Evolutionary conservation across 768 basidiomycete species (phyloP), one percentile per base, ranked within the genome.

Genomic region (Boletus rubropictus): DNA sequence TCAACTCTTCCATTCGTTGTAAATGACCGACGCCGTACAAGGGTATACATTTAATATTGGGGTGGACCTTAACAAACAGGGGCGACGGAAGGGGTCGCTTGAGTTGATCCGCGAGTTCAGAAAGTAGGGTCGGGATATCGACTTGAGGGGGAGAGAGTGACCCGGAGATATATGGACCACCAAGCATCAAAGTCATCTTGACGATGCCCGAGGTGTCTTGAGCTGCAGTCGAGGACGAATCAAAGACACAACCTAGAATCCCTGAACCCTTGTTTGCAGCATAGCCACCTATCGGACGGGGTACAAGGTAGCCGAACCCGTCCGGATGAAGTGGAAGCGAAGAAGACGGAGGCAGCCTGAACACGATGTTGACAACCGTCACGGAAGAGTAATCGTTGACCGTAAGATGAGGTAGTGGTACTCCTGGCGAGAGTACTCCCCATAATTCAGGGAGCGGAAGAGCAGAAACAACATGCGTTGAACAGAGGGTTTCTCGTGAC

Each of bases 221-320:
- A 5, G 67, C 74, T 1, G 78, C 71, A 33, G 92, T 72, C 7
- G 86, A 77, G 42, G 81, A 84, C 0, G 88, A 89, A 64, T 98
- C 95, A 67, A 97, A 97, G 10, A 97, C 83, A 25, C 84, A 82
- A 11, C 95, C 95, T 0, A 98, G 75, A 17, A 88, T 76, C 4
- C 80, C 78, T 10, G 73, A 64, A 39, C 64, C 54, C 28, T 63
- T 56, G 5, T 56, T 42, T 20, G 49, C 43, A n/a, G 65, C 57
- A 53, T 88, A 86, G 18, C 74, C 83, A 5, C 64, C 64, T 27
- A 66, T 68, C 0, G 86, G 81, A 14, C 93, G 86, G 0, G 94
- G 92, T 43, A 96, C 77, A 59, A 99, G 84, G 70, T 93, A 97
- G 8, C 95, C 95, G 62, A 97, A 99, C 4, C 95, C 95, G 2